These are phyloP conservation scores for Pelargonium australe DNA, from an alignment of 441 rosid species.

Conservation along the genomic window DNA sequence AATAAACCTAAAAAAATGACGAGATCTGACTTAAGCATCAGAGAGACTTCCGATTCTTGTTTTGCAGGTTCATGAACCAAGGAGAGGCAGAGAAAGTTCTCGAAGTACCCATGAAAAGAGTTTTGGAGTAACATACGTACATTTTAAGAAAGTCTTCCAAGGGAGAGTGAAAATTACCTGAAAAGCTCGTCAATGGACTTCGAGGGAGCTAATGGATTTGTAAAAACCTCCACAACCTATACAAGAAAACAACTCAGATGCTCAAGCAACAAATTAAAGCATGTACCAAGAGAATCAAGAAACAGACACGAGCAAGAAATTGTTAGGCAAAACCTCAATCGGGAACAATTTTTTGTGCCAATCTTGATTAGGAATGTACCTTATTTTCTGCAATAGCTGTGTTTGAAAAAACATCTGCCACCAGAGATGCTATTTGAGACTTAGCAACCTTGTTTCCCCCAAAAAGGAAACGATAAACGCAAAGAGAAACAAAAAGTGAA, in stretches of 20 bases:
- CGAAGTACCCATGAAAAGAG: neutral
- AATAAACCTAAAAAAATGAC: no score
- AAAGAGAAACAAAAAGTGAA: neutral
- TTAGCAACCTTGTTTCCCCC: conserved; percentile 49
- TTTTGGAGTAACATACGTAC: no score
- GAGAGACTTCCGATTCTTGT: no score
- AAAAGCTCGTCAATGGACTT: conserved; percentile 28
- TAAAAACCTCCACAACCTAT: conserved; percentile 74
- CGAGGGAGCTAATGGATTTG: conserved; percentile 63
- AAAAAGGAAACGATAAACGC: conserved; percentile 8
- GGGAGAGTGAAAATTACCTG: neutral
- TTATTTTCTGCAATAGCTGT: conserved; percentile 80
- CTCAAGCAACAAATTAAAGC: neutral
- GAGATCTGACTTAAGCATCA: no score
- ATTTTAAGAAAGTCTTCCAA: neutral
- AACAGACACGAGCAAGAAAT: neutral
- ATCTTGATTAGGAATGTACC: conserved; percentile 31
- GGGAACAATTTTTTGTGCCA: neutral
- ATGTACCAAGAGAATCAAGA: neutral
- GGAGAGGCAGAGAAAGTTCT: neutral
- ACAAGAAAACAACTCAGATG: conserved; percentile 5
- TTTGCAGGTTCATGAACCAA: no score
- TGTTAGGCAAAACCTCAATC: neutral
- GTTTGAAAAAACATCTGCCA: conserved; percentile 78
- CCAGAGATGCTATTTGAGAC: conserved; percentile 63